Base-by-base conservation (phyloP, 1,284 basidiomycete species). In the Irpex lacteus region DNA sequence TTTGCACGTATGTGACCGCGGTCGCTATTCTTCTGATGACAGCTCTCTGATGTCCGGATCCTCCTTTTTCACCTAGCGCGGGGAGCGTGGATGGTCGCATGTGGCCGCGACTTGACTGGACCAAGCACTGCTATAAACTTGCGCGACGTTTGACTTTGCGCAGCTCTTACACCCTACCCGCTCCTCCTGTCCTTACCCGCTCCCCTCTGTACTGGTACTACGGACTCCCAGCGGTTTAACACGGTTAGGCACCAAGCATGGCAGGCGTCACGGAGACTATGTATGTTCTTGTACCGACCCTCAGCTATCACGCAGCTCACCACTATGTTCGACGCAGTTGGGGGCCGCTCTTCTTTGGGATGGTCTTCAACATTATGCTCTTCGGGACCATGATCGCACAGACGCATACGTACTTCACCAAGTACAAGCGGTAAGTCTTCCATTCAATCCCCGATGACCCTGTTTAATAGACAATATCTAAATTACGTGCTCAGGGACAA, bases 341-440 rank as follows among this genome's bases (percentile, higher is more conserved):
- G 54, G 54, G 54, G 11, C 54, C 54, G 15, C 26, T 56, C 19
- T 56, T 67, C 50, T 63, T 70, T 34, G 69, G 69, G 44, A 60
- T 66, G 32, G 60, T 68, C 37, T 60, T 69, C 18, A 71, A 68
- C 37, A 52, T 66, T 18, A 59, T 68, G 44, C 56, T 71, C n/a
- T 68, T 67, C 52, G 70, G 70, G 13, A 62, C 69, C 36, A 69
- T 70, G 66, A 19, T 67, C 56, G 62, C 67, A 7, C 70, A 71
- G 60, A 64, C 62, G 13, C 70, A 62, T 50, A 49, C 67, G n/a
- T 71, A 71, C 52, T 63, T 64, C 18, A 60, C 52, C 13, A 68
- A 63, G 6, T 71, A 68, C 64, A 66, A 63, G 52, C 58, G 61
- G 69, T 71, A 40, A 54, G 68, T 63, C 1, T 4, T 13, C 40